Evolutionary conservation across 768 basidiomycete genomes (phyloP), one percentile per base, ranked within the genome.

Genomic region (Leccinum incarnatum): DNA sequence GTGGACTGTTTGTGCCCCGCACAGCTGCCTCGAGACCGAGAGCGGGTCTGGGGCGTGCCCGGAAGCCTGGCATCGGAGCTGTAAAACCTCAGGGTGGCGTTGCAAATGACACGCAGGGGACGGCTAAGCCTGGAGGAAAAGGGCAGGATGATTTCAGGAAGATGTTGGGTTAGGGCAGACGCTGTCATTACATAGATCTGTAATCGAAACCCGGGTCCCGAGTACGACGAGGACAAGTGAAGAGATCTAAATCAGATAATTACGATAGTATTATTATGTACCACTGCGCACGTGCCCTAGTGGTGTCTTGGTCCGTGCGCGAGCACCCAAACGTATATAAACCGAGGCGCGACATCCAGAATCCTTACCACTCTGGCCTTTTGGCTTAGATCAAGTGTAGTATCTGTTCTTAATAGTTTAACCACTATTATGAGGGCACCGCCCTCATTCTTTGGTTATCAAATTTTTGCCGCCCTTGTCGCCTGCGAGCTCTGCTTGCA

Each of bases 71-170:
- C 19, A 54, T 61, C 30, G 63, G 70, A 51, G 63, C 58, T 17
- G 2, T 50, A 17, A 63, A 62, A 53, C 57, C 63, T 32, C 66
- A 42, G 52, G 45, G 25, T 32, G 55, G 72, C 8, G 58, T 65
- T 2, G 56, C 45, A 5, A 51, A 15, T 17, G 45, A 51, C 7
- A 57, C 63, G n/a, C 56, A 49, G 46, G 64, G 63, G 53, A 27
- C 51, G 6, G 34, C 19, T 40, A 61, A 59, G 32, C 50, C 54
- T 40, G 63, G 60, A 62, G 54, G 65, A 42, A 70, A 72, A 54
- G 78, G 75, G 29, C 93, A 95, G 69, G 87, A 93, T 64, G 91
- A 91, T 65, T 96, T 96, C 72, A 78, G 94, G 57, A 91, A 87
- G 67, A 88, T 95, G 87, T 71, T 95, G 6, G 67, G 51, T 36